Evolutionary conservation across 2,329 filamentous ascomycete genomes (phyloP).

Genomic region (Aphanoascus verrucosus): DNA sequence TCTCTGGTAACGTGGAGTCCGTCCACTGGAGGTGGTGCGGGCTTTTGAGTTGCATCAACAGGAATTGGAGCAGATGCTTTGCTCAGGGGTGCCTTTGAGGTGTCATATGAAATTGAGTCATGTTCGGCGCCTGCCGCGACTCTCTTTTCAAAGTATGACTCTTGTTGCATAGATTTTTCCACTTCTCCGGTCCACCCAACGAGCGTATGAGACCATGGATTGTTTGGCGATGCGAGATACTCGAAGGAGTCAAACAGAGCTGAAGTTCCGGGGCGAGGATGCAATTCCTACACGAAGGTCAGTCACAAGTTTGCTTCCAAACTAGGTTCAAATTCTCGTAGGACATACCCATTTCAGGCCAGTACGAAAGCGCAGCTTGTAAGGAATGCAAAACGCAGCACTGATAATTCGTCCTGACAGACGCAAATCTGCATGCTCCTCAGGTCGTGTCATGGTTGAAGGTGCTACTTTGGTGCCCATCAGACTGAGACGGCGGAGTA

Average conservation of each 20-base stretch:
- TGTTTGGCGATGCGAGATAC: constrained; percentile 71
- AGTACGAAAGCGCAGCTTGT: constrained; percentile 44
- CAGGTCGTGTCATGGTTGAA: constrained; percentile 41
- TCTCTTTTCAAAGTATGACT: constrained; percentile 17
- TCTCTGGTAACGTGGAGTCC: constrained; percentile 59
- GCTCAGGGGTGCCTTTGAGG: constrained; percentile 22
- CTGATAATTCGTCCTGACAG: constrained; percentile 55
- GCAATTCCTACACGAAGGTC: constrained; percentile 50
- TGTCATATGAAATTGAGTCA: constrained; percentile 15
- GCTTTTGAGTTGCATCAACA: constrained; percentile 43
- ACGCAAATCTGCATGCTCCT: constrained; percentile 44
- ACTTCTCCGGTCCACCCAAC: constrained; percentile 95
- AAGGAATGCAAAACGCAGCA: constrained; percentile 53
- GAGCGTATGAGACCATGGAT: constrained; percentile 81
- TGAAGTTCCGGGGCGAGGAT: constrained; percentile 71
- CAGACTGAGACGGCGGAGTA: constrained; percentile 45
- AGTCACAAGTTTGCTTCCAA: not conserved
- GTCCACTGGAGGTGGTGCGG: constrained; percentile 52
- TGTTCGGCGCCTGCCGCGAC: constrained; percentile 12
- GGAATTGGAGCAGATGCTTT: constrained; percentile 71
- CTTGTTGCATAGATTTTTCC: constrained; percentile 31
- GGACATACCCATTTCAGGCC: constrained; percentile 46
- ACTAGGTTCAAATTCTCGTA: not conserved
- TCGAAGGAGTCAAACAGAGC: constrained; percentile 86
- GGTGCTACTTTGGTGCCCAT: constrained; percentile 32